Conservation (phyloP, 352 stramenopile species). For the Phytophthora tubulina region DNA sequence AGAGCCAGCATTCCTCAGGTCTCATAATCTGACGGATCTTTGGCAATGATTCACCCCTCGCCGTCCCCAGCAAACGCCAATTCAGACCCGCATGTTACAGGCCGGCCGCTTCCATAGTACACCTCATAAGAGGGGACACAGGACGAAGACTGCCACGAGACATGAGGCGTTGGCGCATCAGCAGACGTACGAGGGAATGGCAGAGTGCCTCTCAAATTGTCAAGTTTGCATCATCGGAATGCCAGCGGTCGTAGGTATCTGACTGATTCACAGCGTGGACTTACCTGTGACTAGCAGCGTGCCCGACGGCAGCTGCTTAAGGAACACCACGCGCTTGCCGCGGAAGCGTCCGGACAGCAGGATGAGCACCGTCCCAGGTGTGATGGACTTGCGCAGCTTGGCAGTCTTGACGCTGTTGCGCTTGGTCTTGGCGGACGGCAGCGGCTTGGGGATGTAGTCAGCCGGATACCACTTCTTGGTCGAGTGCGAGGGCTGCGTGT, state of each 20-base stretch:
- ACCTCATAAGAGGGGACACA: not conserved
- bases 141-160: constrained; percentile 7
- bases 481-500: constrained; percentile 89
- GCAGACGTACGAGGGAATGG: constrained; percentile 12
- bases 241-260: not conserved
- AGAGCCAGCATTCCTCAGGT: constrained; percentile 72
- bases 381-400: constrained; percentile 96
- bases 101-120: not conserved
- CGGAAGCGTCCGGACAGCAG: constrained; percentile 97
- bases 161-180: not conserved
- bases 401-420: constrained; percentile 89
- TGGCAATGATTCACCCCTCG: constrained; percentile 37
- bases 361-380: constrained; percentile 97
- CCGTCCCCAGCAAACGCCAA: constrained; percentile 1
- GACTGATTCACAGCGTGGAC: not conserved
- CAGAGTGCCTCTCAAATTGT: constrained; percentile 56
- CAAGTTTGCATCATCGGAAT: constrained; percentile 78
- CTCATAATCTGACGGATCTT: constrained; percentile 88
- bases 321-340: constrained; percentile 98
- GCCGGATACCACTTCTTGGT: constrained; percentile 82
- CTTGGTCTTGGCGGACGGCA: constrained; percentile 72
- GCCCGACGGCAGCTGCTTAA: constrained; percentile 97
- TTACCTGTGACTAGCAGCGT: constrained; percentile 95
- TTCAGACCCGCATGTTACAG: not conserved
- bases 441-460: constrained; percentile 70